Base-by-base conservation (phyloP, 1,284 basidiomycete species). In the Puccinia polysora region DNA sequence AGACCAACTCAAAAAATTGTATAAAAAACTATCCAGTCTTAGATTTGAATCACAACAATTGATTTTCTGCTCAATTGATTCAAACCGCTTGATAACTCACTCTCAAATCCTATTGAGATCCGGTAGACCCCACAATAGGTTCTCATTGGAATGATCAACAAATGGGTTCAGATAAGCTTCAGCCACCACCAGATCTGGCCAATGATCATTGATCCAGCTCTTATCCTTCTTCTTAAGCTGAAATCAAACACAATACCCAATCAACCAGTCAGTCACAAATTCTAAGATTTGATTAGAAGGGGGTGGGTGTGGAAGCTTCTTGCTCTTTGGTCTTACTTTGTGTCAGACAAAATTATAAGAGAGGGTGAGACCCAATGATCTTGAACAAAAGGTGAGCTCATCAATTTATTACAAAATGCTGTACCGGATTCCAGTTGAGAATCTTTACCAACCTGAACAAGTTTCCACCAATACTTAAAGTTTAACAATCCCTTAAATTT, bases 121-220 rank as follows among this genome's bases (percentile, higher is more conserved):
- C 5, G 95, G 93, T 74, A 95, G 83, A 8, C 92, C 95, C 96
- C 96, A 99, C 77, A 91, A 90, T 79, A 99, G 98, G 0, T 90
- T 88, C 77, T 98, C 94, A 68, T 92, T 88, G 2, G 91, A 95
- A 63, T 86, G 85, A 78, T 97, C 94, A 4, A 97, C 89, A 0
- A 86, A 85, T 0, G 96, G 95, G 76, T 91, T 86, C 75, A 89
- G 88, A 80, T 99, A 99, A 0, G 93, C 96, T 73, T 94, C 90
- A 77, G 91, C 89, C 65, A 98, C 94, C 8, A 86, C 85, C 18
- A 88, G 83, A 79, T 96, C 92, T 0, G 96, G 96, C 93, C 95
- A 99, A 40, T 91, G 80, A 8, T 81, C 86, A 7, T 83, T 81
- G 20, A 99, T 82, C 77, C 89, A 91, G 18, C 98, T 85, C 67